Base-by-base conservation (phyloP, 768 basidiomycete genomes). In the Trichaptum fuscoviolaceum region DNA sequence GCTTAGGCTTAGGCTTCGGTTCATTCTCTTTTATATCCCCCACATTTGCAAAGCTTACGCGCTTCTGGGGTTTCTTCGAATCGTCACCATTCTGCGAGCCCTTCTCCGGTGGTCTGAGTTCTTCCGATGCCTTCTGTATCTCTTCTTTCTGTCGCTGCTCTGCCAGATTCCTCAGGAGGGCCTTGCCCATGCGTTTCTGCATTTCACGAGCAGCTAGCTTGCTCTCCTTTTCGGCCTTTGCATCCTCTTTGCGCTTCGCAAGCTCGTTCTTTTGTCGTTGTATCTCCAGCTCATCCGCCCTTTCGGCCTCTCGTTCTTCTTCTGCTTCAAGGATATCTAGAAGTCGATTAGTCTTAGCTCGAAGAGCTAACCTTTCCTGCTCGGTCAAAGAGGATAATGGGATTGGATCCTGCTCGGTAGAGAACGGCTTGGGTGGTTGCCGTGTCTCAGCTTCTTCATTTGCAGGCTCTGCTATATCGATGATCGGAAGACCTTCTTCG, bases 161-260 rank as follows among this genome's bases (percentile, higher is more conserved):
- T 7, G 80, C 75, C 65, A 84, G 72, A 65, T 82, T 82, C 60
- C 75, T 74, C 57, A 92, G 66, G 52, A 93, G 78, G 0, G 89
- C 86, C 69, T 82, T 86, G 1, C 90, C 91, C 89, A 93, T 91
- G 77, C 86, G 90, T 79, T 86, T 89, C 74, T 91, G 90, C 73
- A 91, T 76, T 66, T 88, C 80, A 57, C 75, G 77, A 23, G 77
- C 73, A 23, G 75, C 73, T 66, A 76, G 80, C 27, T 81, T 64
- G 57, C 68, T 75, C 52, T 81, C 77, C 65, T 81, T 71, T 65
- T 83, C 80, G 5, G 70, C 67, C 79, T 78, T 30, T 78, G 64
- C 63, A 75, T 77, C 62, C 76, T 79, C 64, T 77, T 76, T 67
- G 82, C 81, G 36, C 72, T 74, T 62, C 68, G 76, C 77, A 18